A percentile compares a stretch with the other conserved stretches of the same genome.
phyloP scores from a whole-genome alignment of 139 green algal genomes.

The Micromonas pusilla region DNA sequence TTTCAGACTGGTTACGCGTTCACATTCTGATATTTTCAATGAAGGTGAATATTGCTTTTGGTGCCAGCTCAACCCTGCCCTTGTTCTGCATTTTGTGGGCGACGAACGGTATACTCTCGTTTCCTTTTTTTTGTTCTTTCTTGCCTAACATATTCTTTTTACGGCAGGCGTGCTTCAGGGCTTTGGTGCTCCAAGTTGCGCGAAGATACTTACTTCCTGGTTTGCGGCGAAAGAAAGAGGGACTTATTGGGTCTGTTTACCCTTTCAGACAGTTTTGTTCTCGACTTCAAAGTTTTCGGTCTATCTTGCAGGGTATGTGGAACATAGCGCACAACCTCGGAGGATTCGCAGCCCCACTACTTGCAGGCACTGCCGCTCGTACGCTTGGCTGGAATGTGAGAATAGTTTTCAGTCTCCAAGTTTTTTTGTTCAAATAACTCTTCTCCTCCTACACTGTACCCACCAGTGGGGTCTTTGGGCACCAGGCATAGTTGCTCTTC shows the following conservation, averaged over 20 bases:
- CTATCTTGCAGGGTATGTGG: conserved; percentile 53
- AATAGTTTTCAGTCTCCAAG: neutral
- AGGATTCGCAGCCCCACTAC: conserved; percentile 81
- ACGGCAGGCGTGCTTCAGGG: conserved; percentile 87
- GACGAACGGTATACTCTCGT: conserved; percentile 21
- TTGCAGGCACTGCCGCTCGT: conserved; percentile 62
- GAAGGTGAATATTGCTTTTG: conserved; percentile 76
- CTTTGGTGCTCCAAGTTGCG: conserved; percentile 85
- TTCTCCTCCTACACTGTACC: neutral
- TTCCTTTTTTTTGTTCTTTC: neutral
- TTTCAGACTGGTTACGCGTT: neutral
- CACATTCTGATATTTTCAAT: neutral
- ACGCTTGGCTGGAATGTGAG: conserved; percentile 35
- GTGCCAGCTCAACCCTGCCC: conserved; percentile 63
- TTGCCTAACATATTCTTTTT: no score
- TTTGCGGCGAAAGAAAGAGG: conserved; percentile 73
- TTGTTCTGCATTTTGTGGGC: conserved; percentile 59
- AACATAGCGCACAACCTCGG: conserved; percentile 94
- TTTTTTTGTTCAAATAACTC: conserved; percentile 5
- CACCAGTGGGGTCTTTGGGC: conserved; percentile 76
- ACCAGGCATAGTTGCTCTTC: conserved; percentile 73
- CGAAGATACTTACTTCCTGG: conserved; percentile 92
- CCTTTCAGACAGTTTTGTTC: neutral
- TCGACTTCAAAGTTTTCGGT: neutral
- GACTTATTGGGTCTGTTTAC: conserved; percentile 68